Evolutionary conservation across 2,329 filamentous ascomycete genomes (phyloP).

Genomic region (Verticillium dahliae): DNA sequence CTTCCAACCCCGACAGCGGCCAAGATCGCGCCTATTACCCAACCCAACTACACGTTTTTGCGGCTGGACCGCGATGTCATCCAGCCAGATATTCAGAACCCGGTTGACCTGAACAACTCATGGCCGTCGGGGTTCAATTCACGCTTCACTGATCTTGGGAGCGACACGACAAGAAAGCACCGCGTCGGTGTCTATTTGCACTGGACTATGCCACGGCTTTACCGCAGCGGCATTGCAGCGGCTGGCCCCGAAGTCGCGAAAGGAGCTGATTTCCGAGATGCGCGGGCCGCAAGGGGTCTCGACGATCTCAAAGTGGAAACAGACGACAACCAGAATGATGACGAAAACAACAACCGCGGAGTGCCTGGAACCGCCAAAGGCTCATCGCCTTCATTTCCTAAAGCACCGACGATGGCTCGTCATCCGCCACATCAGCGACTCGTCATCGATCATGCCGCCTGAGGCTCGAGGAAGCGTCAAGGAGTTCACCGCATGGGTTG

Average conservation of each 20-base stretch:
- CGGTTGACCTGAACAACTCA: slow-evolving; percentile 28
- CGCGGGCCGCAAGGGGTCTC: no score
- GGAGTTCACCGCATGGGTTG: no score
- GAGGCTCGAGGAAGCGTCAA: no score
- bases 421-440: no score
- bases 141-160: slow-evolving; percentile 27
- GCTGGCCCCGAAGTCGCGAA: not conserved
- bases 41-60: slow-evolving; percentile 39
- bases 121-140: slow-evolving; percentile 22
- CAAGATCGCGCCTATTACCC: slow-evolving; percentile 32
- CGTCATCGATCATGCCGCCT: no score
- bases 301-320: no score
- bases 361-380: no score
- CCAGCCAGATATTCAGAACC: slow-evolving; percentile 28
- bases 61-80: slow-evolving; percentile 27
- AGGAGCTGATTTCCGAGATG: no score
- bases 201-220: slow-evolving; percentile 31
- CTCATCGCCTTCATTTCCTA: no score
- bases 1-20: not conserved
- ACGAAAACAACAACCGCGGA: no score
- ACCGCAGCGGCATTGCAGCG: slow-evolving; percentile 19
- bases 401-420: no score
- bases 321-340: no score
- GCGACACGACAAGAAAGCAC: not conserved
- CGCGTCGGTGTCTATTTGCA: slow-evolving; percentile 34